These are phyloP conservation scores for Trichoderma endophyticum DNA, from an alignment of 2,329 filamentous ascomycete genomes.

Conservation along the genomic window DNA sequence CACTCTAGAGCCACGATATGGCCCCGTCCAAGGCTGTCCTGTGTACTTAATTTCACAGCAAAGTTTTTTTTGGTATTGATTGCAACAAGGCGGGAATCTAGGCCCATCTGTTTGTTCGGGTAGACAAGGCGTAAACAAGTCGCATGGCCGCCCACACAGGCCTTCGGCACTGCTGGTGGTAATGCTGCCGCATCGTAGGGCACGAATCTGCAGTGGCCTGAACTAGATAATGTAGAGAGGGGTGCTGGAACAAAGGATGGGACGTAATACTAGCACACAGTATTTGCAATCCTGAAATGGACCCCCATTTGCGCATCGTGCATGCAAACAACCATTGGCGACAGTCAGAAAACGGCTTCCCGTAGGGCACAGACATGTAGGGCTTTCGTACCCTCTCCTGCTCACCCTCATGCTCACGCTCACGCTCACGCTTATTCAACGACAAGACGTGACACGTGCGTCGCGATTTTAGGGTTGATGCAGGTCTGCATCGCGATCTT, in stretches of 20 bases:
- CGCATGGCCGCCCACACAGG: neutral
- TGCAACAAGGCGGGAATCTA: neutral
- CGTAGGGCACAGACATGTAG: slow-evolving; percentile 1
- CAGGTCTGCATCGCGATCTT: slow-evolving; percentile 11
- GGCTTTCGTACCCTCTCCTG: slow-evolving; percentile 2
- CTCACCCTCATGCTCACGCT: neutral
- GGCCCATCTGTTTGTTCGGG: neutral
- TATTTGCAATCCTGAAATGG: neutral
- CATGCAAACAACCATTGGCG: slow-evolving; percentile 6
- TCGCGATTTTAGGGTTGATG: slow-evolving; percentile 9
- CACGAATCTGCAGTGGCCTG: slow-evolving; percentile 21
- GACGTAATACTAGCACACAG: neutral
- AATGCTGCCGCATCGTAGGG: slow-evolving; percentile 18
- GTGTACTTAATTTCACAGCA: neutral
- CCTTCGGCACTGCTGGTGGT: slow-evolving; percentile 4
- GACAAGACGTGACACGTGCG: slow-evolving; percentile 12
- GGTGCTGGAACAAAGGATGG: slow-evolving; percentile 14
- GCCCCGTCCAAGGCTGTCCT: neutral
- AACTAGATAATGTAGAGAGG: slow-evolving; percentile 18
- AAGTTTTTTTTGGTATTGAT: neutral
- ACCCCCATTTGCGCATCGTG: neutral
- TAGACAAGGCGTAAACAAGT: neutral
- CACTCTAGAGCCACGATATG: neutral
- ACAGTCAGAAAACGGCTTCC: neutral
- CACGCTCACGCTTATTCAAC: neutral